Conservation (phyloP, 225 moss, liverwort and hornwort genomes). For the Marchantia polymorpha region DNA sequence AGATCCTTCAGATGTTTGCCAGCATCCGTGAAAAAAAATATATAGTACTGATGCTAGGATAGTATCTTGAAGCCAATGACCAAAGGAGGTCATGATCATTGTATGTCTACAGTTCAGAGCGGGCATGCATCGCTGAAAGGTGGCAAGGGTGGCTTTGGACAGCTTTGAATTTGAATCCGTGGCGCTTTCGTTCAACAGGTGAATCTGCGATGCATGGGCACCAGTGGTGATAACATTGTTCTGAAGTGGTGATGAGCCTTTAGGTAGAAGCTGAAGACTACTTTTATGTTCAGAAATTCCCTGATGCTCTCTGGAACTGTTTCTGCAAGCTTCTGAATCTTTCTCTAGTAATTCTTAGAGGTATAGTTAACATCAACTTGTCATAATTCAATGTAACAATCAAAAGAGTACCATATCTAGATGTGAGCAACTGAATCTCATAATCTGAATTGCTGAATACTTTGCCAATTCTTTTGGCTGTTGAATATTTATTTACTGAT, state of each 20-base stretch:
- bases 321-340: neutral
- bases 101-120: no score
- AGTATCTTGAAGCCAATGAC: no score
- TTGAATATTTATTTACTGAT: conserved; percentile 13
- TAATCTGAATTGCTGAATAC: neutral
- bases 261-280: neutral
- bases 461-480: conserved; percentile 20
- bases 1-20: no score
- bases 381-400: conserved; percentile 35
- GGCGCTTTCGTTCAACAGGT: no score
- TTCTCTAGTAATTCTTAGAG: neutral
- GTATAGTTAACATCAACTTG: conserved; percentile 9
- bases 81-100: no score
- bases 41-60: no score
- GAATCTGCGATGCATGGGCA: no score
- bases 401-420: conserved; percentile 34
- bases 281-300: neutral
- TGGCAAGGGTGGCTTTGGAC: no score
- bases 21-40: no score
- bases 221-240: no score
- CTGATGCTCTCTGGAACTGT: neutral
- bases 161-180: no score
- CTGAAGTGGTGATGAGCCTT: neutral
- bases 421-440: neutral
- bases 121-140: no score